Base-by-base conservation (phyloP, 2,329 filamentous ascomycete species). In the Talaromyces islandicus region DNA sequence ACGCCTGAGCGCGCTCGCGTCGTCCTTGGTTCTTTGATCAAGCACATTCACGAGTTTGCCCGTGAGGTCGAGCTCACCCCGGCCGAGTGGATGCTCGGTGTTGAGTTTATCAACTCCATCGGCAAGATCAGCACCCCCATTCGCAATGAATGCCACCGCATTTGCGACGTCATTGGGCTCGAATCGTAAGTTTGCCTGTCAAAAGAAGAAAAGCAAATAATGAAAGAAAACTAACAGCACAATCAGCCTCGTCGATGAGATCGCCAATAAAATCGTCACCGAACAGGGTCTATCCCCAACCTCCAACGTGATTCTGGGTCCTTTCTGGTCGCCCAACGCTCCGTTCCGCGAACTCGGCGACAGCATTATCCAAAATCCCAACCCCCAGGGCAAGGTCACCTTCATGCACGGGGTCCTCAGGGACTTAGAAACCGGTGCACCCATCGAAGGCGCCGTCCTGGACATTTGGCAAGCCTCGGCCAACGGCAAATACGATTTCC, bases 381-480 rank as follows among this genome's bases (percentile, higher is more conserved):
- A 21, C 21, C 41, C 52, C 12, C 2, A 54, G 2, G 57, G 51
- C 24, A 46, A 54, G 48, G 29, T 43, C 51, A 24, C 38, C 12
- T 48, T 14, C 27, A 89, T 91, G 85, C 87, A 90, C 79, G 88
- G 88, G 66, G 78, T 81, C 53, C 82, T 91, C 69, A 81, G 75
- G 54, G 86, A 90, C 69, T 78, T 87, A 65, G 78, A 83, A 64
- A 89, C 87, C 61, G 84, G 85, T 70, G 82, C 83, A 76, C 85
- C 85, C 63, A 86, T 91, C 68, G 81, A 81, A 58, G 79, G 81
- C 68, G 88, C 88, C 66, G 85, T 89, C 64, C 85, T 91, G 68
- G 89, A 91, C 71, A 88, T 91, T 78, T 91, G 88, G 88, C 87
- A 91, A 72, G 88, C 88, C 56, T 88, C 84, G 65, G 80, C 86